Percentiles rank a stretch among this genome's conserved stretches.
Conservation (phyloP, 2,329 filamentous ascomycete species). For the Botryotinia convoluta region DNA sequence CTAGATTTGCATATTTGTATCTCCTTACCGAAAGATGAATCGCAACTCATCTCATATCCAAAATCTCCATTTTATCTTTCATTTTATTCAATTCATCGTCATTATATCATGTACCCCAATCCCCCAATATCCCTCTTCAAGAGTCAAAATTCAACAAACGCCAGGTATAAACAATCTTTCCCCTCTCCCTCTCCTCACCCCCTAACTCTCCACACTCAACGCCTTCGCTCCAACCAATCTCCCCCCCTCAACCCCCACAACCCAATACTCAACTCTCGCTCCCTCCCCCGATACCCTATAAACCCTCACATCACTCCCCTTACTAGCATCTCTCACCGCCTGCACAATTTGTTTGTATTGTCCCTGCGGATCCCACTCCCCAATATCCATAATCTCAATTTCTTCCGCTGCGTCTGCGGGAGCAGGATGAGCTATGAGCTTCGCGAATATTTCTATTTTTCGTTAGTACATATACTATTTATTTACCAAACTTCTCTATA, state of each 20-base stretch:
- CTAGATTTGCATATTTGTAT: not conserved
- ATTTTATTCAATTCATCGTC: not conserved
- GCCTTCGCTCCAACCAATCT: conserved; percentile 17
- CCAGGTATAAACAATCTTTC: not conserved
- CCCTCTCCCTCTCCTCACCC: not conserved
- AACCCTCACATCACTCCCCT: conserved; percentile 68
- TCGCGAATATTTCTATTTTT: conserved; percentile 63
- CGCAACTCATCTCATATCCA: not conserved
- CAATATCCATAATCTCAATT: conserved; percentile 63
- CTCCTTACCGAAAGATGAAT: not conserved
- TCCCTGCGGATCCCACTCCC: conserved; percentile 70
- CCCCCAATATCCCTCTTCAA: not conserved
- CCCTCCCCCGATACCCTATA: conserved; percentile 65
- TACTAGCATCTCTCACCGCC: conserved; percentile 61
- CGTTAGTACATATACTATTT: not conserved
- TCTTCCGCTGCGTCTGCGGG: conserved; percentile 47
- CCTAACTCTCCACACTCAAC: conserved; percentile 17
- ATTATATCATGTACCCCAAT: not conserved
- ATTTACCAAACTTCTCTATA: not conserved
- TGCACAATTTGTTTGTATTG: conserved; percentile 68
- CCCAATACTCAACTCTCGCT: conserved; percentile 74
- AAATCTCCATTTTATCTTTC: not conserved
- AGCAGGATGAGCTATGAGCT: conserved; percentile 59
- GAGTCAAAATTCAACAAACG: not conserved
- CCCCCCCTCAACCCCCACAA: conserved; percentile 62